phyloP scores from a whole-genome alignment of 352 stramenopile species.

The Albugo laibachii region DNA sequence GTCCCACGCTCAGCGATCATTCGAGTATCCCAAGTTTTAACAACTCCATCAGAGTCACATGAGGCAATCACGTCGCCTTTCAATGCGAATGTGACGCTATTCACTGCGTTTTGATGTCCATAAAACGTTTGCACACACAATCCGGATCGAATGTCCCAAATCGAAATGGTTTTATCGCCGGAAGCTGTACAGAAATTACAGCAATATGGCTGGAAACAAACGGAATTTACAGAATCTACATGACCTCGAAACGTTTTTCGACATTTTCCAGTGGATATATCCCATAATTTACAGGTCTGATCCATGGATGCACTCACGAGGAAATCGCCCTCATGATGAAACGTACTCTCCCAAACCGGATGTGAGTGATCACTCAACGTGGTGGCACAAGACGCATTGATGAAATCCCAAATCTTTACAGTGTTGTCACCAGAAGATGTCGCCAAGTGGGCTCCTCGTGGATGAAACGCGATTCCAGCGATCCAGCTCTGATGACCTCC shows the following conservation, averaged over 20 bases:
- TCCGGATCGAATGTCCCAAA: conserved; percentile 87
- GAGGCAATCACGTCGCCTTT: conserved; percentile 80
- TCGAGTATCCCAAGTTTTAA: conserved; percentile 90
- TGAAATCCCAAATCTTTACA: conserved; percentile 91
- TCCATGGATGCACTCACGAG: conserved; percentile 85
- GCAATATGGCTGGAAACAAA: conserved; percentile 86
- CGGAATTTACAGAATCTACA: conserved; percentile 87
- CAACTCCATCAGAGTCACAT: conserved; percentile 85
- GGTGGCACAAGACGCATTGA: conserved; percentile 65
- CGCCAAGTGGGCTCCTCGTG: conserved; percentile 79
- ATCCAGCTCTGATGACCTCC: conserved; percentile 86
- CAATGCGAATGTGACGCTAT: conserved; percentile 75
- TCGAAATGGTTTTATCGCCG: conserved; percentile 88
- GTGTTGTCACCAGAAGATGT: conserved; percentile 84
- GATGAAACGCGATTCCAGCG: conserved; percentile 81
- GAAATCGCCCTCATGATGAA: conserved; percentile 88
- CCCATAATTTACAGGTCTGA: conserved; percentile 88
- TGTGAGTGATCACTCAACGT: conserved; percentile 87
- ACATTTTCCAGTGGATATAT: conserved; percentile 74
- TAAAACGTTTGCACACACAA: conserved; percentile 90
- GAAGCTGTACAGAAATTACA: conserved; percentile 85
- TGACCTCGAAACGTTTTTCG: conserved; percentile 86
- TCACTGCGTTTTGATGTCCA: conserved; percentile 87
- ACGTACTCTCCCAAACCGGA: conserved; percentile 83
- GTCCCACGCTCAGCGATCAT: conserved; percentile 84